These are phyloP conservation scores for Podospora anserina DNA, from an alignment of 495 filamentous ascomycete species.

Conservation along the genomic window DNA sequence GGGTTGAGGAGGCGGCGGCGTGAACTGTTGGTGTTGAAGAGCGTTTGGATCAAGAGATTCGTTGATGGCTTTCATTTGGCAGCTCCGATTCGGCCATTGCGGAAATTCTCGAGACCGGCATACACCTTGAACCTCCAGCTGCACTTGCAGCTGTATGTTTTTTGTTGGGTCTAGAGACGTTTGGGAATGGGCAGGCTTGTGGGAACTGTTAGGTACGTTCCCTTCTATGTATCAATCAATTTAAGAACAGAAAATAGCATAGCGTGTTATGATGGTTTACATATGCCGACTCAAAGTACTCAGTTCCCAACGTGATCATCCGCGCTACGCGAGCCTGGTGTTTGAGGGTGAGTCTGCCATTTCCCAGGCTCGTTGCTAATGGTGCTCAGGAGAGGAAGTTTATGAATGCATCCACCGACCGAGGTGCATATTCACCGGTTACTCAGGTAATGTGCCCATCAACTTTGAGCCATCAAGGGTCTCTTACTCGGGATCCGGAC, in stretches of 20 bases:
- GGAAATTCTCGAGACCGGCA: background rate
- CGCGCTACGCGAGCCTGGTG: background rate
- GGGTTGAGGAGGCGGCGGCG: constrained; percentile 37
- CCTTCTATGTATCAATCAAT: constrained; percentile 13
- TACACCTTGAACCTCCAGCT: background rate
- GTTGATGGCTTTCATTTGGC: background rate
- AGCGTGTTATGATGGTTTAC: constrained; percentile 5
- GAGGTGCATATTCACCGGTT: background rate
- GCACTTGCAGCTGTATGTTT: background rate
- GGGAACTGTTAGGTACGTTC: constrained; percentile 18
- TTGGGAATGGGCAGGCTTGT: background rate
- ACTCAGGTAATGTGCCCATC: background rate
- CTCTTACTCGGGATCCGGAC: background rate
- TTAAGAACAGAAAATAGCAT: constrained; percentile 18
- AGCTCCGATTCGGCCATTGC: background rate
- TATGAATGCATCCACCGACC: background rate
- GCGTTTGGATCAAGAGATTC: background rate
- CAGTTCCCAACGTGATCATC: background rate
- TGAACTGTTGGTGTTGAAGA: constrained; percentile 5
- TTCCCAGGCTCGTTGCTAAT: background rate
- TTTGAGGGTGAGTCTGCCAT: background rate
- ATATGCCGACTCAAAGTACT: background rate
- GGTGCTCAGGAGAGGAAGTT: background rate
- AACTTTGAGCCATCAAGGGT: background rate
- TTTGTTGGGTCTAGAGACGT: background rate